A percentile compares a stretch with the other conserved stretches of the same genome.
phyloP scores from a whole-genome alignment of 208 protist species.

The Acanthamoeba triangularis region DNA sequence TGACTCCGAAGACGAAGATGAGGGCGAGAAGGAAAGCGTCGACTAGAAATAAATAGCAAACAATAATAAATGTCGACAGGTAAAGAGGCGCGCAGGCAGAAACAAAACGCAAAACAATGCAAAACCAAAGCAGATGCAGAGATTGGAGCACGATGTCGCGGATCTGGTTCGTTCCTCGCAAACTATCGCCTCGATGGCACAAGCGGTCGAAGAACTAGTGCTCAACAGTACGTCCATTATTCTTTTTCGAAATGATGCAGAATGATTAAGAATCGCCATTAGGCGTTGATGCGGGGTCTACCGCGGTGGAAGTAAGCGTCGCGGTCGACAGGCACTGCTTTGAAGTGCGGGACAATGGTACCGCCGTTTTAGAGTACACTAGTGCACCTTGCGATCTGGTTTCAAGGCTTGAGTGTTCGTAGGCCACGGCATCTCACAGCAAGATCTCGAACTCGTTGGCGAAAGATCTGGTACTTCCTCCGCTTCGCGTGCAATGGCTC shows the following conservation, averaged over 20 bases:
- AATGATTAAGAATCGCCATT: not conserved
- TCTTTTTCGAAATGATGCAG: not conserved
- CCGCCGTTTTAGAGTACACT: not conserved
- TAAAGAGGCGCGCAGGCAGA: not conserved
- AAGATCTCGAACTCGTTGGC: slow-evolving; percentile 17
- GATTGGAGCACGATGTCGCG: not conserved
- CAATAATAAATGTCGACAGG: not conserved
- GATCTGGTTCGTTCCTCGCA: slow-evolving; percentile 35
- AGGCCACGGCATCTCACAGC: slow-evolving; percentile 7
- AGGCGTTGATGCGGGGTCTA: slow-evolving; percentile 37
- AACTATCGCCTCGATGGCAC: not conserved
- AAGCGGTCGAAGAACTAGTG: slow-evolving; percentile 57
- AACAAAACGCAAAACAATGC: not conserved
- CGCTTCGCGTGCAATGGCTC: not conserved
- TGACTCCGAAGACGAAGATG: slow-evolving; percentile 29
- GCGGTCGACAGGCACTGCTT: not conserved
- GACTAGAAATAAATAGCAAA: not conserved
- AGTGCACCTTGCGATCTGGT: not conserved
- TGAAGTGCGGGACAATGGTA: slow-evolving; percentile 66
- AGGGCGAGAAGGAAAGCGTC: slow-evolving; percentile 18
- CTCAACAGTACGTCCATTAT: slow-evolving; percentile 46
- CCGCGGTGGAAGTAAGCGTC: slow-evolving; percentile 17
- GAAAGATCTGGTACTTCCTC: not conserved
- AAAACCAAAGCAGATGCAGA: not conserved
- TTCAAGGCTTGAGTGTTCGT: not conserved